Evolutionary conservation across 805 yeast species (phyloP).

Genomic region (Candida taoyuanica): DNA sequence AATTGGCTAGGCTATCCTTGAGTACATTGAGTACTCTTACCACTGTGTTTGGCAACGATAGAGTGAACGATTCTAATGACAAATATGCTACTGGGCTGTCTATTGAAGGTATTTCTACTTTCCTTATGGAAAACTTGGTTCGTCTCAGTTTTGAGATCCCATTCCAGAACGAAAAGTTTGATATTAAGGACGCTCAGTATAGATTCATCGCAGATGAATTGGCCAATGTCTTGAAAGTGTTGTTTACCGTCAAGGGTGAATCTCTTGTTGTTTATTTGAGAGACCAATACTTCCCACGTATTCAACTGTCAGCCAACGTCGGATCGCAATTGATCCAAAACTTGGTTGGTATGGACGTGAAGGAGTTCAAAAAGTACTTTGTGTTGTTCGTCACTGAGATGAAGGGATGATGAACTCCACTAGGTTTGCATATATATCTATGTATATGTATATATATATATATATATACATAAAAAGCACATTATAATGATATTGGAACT

Average conservation of each 20-base stretch:
- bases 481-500: not conserved
- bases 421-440: too few relatives aligned
- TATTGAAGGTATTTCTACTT: slow-evolving; percentile 67
- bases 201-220: slow-evolving; percentile 72
- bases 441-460: not conserved
- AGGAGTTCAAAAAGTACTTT: slow-evolving; percentile 70
- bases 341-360: slow-evolving; percentile 50
- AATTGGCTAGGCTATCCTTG: slow-evolving; percentile 64
- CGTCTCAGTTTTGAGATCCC: slow-evolving; percentile 74
- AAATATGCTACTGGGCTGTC: slow-evolving; percentile 40
- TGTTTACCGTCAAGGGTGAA: slow-evolving; percentile 46
- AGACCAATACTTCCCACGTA: slow-evolving; percentile 42
- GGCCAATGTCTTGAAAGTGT: slow-evolving; percentile 60
- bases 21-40: slow-evolving; percentile 62
- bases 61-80: slow-evolving; percentile 58
- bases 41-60: slow-evolving; percentile 63
- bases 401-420: slow-evolving; percentile 18
- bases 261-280: slow-evolving; percentile 50
- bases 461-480: not conserved
- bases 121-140: slow-evolving; percentile 62
- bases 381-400: slow-evolving; percentile 38
- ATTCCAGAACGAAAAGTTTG: slow-evolving; percentile 61
- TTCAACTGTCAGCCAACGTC: slow-evolving; percentile 55
- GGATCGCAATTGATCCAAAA: slow-evolving; percentile 58
- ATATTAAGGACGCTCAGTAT: slow-evolving; percentile 74